Conservation (phyloP, 1,284 basidiomycete species). For the Lignosus rhinocerotis region DNA sequence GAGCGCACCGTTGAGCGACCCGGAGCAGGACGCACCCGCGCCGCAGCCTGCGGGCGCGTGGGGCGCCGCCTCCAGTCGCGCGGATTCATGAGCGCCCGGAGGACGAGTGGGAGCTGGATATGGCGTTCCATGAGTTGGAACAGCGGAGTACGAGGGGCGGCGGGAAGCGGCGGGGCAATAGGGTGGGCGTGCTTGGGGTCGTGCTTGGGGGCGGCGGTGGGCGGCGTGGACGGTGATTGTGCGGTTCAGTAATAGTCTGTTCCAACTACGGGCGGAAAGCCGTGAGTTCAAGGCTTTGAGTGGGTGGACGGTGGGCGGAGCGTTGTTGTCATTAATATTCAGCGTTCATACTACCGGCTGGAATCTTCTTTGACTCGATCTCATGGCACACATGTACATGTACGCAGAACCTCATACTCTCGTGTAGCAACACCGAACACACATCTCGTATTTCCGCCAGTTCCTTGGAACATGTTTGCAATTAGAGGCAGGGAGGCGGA, state of each 20-base stretch:
- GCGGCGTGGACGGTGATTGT: conserved; percentile 28
- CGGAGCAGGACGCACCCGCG: conserved; percentile 27
- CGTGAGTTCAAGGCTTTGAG: neutral
- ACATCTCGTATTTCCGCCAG: conserved; percentile 4
- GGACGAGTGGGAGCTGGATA: conserved; percentile 79
- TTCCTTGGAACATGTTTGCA: neutral
- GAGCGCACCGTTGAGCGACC: conserved; percentile 30
- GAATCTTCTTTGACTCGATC: conserved; percentile 6
- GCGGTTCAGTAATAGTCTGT: neutral
- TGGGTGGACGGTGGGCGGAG: conserved; percentile 1
- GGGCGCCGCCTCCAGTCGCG: conserved; percentile 43
- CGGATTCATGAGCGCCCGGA: conserved; percentile 31
- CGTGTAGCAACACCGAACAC: conserved; percentile 28
- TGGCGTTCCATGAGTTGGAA: conserved; percentile 82
- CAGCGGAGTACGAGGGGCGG: conserved; percentile 42
- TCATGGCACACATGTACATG: conserved; percentile 15
- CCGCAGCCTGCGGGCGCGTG: conserved; percentile 58
- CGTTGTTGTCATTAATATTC: conserved; percentile 8
- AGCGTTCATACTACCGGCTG: neutral
- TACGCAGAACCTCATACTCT: conserved; percentile 14
- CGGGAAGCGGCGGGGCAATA: conserved; percentile 63
- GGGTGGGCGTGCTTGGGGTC: conserved; percentile 73
- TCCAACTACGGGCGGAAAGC: conserved; percentile 5
- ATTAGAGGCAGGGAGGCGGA: neutral
- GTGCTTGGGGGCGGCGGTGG: conserved; percentile 60